Percentiles rank a stretch among this genome's conserved stretches.
Conservation (phyloP, 805 yeast genomes). For the Candida verbasci region DNA sequence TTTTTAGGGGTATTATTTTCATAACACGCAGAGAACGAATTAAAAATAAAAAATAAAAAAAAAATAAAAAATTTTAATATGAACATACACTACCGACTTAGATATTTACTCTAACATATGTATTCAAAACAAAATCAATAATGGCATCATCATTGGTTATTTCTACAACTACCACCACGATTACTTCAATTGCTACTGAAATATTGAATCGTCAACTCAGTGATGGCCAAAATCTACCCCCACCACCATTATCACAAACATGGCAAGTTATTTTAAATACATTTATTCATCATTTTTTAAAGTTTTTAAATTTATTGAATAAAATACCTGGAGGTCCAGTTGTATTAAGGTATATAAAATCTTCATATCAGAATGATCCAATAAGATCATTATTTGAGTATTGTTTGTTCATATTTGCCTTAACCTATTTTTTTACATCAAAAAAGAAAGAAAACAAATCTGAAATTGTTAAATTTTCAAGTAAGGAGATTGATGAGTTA, state of each 20-base stretch:
- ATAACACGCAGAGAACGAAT: too few species aligned
- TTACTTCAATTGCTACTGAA: slow-evolving; percentile 4
- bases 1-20: neutral
- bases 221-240: slow-evolving; percentile 17
- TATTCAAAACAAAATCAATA: too few species aligned
- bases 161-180: slow-evolving; percentile 5
- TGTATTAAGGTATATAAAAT: slow-evolving; percentile 65
- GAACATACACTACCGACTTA: too few species aligned
- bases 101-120: too few species aligned
- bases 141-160: slow-evolving; percentile 2
- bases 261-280: slow-evolving; percentile 31
- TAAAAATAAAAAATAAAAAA: too few species aligned
- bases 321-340: slow-evolving; percentile 55
- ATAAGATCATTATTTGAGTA: slow-evolving; percentile 81
- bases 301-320: slow-evolving; percentile 32
- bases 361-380: slow-evolving; percentile 93
- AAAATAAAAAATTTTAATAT: too few species aligned
- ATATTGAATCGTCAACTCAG: slow-evolving; percentile 2
- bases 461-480: slow-evolving; percentile 57
- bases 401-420: slow-evolving; percentile 71
- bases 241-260: slow-evolving; percentile 31
- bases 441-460: slow-evolving; percentile 73
- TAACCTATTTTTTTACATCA: slow-evolving; percentile 75
- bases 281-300: slow-evolving; percentile 29
- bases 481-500: slow-evolving; percentile 72